Evolutionary conservation across 768 basidiomycete species (phyloP).

Genomic region (Boletus subcaerulescens): DNA sequence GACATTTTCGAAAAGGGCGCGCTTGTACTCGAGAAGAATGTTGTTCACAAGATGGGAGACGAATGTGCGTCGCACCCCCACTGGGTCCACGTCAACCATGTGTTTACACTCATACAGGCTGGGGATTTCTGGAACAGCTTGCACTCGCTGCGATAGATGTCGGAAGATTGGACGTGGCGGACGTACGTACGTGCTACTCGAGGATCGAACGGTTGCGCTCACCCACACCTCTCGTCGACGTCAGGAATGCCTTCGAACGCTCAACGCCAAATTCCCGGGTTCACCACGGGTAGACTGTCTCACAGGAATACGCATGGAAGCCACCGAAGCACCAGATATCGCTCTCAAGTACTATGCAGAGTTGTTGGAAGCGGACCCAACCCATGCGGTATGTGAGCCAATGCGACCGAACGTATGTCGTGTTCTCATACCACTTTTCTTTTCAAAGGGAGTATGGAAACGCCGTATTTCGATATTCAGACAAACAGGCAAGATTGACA

Average conservation of each 20-base stretch:
- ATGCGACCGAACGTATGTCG: neutral
- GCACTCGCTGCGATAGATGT: slow-evolving; percentile 75
- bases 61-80: slow-evolving; percentile 42
- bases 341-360: slow-evolving; percentile 64
- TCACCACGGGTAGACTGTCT: slow-evolving; percentile 81
- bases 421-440: neutral
- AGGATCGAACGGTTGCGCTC: slow-evolving; percentile 1
- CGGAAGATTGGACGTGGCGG: slow-evolving; percentile 67
- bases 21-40: slow-evolving; percentile 47
- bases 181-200: slow-evolving; percentile 47
- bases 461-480: slow-evolving; percentile 74
- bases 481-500: slow-evolving; percentile 57
- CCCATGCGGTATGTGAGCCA: slow-evolving; percentile 60
- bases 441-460: slow-evolving; percentile 62
- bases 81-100: too few species aligned
- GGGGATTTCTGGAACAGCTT: slow-evolving; percentile 80
- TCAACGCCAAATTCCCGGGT: slow-evolving; percentile 65
- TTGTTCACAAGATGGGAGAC: slow-evolving; percentile 45
- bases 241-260: slow-evolving; percentile 46
- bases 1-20: slow-evolving; percentile 57
- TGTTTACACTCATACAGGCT: slow-evolving; percentile 46
- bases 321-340: slow-evolving; percentile 50
- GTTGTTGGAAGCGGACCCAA: slow-evolving; percentile 59
- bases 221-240: neutral
- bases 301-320: slow-evolving; percentile 76